Evolutionary conservation across 2,329 filamentous ascomycete genomes (phyloP).

Genomic region (Paracoccidioides brasiliensis): DNA sequence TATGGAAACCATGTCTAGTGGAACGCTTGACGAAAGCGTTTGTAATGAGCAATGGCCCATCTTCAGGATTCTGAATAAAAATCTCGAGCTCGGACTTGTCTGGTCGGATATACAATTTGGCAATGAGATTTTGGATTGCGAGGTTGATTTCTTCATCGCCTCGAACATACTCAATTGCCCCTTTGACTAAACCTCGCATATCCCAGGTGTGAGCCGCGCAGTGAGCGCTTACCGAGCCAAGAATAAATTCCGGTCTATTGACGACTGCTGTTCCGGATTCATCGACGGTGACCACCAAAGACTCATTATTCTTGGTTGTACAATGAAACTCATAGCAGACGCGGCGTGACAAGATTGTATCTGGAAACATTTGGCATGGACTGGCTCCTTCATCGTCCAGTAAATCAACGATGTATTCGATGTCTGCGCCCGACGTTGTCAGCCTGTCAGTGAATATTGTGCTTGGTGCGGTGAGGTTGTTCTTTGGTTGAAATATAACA

Average conservation of each 20-base stretch:
- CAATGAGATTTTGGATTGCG: constrained; percentile 20
- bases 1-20: constrained; percentile 19
- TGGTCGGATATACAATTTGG: constrained; percentile 24
- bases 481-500: constrained; percentile 20
- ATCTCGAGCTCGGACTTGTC: constrained; percentile 17
- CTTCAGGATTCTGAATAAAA: constrained; percentile 16
- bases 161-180: constrained; percentile 16
- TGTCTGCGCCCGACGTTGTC: constrained; percentile 28
- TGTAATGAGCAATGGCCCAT: constrained; percentile 16
- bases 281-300: constrained; percentile 23
- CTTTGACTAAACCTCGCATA: constrained; percentile 21
- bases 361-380: constrained; percentile 16
- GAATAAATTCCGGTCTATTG: constrained; percentile 13
- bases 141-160: constrained; percentile 17
- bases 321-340: constrained; percentile 31
- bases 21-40: constrained; percentile 25
- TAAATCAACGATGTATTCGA: constrained; percentile 27
- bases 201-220: constrained; percentile 30
- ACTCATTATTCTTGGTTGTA: constrained; percentile 17
- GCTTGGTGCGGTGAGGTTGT: constrained; percentile 16
- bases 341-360: background rate
- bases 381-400: constrained; percentile 14
- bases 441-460: constrained; percentile 26
- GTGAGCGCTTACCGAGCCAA: constrained; percentile 28
- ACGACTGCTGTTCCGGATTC: constrained; percentile 20